A percentile compares a stretch with the other conserved stretches of the same genome.
These are phyloP conservation scores for Amphirosellinia nigrospora DNA, from an alignment of 495 filamentous ascomycete genomes.

Conservation along the genomic window DNA sequence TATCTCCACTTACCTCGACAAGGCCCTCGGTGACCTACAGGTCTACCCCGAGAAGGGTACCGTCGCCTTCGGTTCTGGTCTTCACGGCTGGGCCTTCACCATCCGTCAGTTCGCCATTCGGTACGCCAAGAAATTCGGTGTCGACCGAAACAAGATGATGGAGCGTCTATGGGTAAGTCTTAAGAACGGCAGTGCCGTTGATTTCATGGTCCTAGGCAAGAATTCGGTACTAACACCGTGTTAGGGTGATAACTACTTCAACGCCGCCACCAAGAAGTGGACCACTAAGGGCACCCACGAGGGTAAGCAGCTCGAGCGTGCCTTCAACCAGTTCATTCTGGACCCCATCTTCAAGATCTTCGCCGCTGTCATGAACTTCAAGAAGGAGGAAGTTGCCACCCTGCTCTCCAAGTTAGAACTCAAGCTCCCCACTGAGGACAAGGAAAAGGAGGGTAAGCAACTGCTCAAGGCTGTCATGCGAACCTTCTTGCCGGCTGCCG, in stretches of 20 bases:
- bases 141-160: constrained; percentile 99
- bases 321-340: constrained; percentile 98
- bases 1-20: constrained; percentile 98
- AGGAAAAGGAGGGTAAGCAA: constrained; percentile 92
- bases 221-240: constrained; percentile 22
- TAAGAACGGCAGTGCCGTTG: neutral
- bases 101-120: constrained; percentile 95
- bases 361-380: constrained; percentile 93
- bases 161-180: constrained; percentile 93
- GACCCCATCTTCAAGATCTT: constrained; percentile 99
- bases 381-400: constrained; percentile 86
- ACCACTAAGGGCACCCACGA: constrained; percentile 81
- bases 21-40: constrained; percentile 94
- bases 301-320: constrained; percentile 90
- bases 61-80: constrained; percentile 98
- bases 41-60: constrained; percentile 97
- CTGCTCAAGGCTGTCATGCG: constrained; percentile 98
- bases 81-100: constrained; percentile 99
- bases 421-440: constrained; percentile 84
- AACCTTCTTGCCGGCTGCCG: constrained; percentile 96
- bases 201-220: neutral
- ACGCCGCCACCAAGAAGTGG: constrained; percentile 99
- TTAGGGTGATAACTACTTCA: constrained; percentile 98
- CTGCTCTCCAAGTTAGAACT: constrained; percentile 92
- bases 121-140: constrained; percentile 99